phyloP scores from a whole-genome alignment of 352 stramenopile species.

The Phytopythium boreale region DNA sequence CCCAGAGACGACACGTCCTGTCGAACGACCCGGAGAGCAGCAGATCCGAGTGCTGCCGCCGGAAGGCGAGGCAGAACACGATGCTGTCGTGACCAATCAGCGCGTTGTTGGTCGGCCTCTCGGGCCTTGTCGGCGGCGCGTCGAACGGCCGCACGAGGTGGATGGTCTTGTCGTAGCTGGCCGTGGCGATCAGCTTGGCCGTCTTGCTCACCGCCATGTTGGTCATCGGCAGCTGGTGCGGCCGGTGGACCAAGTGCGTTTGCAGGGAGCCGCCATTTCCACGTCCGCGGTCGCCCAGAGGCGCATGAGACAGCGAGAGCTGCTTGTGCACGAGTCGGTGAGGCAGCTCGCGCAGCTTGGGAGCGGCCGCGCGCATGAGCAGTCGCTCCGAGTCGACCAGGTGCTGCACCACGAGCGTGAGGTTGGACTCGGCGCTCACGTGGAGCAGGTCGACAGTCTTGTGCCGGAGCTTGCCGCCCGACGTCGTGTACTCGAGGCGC shows the following conservation, averaged over 20 bases:
- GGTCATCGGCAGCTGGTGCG: conserved; percentile 63
- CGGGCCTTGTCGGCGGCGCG: conserved; percentile 10
- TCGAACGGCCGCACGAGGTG: conserved; percentile 40
- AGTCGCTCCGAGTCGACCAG: conserved; percentile 56
- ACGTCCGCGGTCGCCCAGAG: conserved; percentile 1
- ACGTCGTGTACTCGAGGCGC: conserved; percentile 57
- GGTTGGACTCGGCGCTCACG: conserved; percentile 66
- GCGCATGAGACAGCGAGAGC: conserved; percentile 26
- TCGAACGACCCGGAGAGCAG: conserved; percentile 76
- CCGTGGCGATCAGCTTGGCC: conserved; percentile 49
- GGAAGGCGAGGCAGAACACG: conserved; percentile 69
- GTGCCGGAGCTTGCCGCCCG: conserved; percentile 34
- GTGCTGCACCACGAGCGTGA: conserved; percentile 44
- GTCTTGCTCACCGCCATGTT: conserved; percentile 77
- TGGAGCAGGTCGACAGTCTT: conserved; percentile 70
- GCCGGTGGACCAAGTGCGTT: conserved; percentile 33
- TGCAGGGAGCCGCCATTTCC: neutral
- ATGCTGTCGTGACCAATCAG: conserved; percentile 60
- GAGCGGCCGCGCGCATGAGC: conserved; percentile 34
- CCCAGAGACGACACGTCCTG: conserved; percentile 74
- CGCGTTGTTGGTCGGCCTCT: conserved; percentile 24
- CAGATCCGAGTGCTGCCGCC: conserved; percentile 40
- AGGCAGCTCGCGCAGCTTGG: conserved; percentile 57
- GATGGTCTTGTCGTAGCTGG: conserved; percentile 80
- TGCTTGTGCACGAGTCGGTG: conserved; percentile 76